Evolutionary conservation across 192 early-diverging fungal species (phyloP).

Genomic region (Coemansia sp.): DNA sequence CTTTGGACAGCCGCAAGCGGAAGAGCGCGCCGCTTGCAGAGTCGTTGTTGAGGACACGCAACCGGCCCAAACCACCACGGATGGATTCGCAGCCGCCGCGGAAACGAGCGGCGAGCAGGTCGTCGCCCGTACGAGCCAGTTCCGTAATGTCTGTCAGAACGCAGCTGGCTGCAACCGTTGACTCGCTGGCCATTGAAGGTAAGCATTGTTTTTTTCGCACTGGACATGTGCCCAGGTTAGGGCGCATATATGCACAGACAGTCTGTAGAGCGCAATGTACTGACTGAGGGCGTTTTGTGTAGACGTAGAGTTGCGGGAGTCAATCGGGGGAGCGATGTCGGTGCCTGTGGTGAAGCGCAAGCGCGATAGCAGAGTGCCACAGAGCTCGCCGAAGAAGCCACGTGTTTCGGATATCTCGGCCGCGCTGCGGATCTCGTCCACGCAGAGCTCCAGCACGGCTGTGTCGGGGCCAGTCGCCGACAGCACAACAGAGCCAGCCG

Average conservation of each 20-base stretch:
- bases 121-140: constrained; percentile 2
- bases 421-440: not conserved
- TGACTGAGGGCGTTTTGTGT: not conserved
- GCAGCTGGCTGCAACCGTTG: constrained; percentile 20
- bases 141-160: constrained; percentile 29
- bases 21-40: constrained; percentile 2
- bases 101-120: not conserved
- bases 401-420: not conserved
- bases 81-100: not conserved
- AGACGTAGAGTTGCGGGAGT: not conserved
- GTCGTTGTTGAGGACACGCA: not conserved
- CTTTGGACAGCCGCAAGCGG: not conserved
- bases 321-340: not conserved
- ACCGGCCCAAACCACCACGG: not conserved
- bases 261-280: too few species aligned
- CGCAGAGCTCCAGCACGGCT: constrained; percentile 10
- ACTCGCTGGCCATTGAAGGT: constrained; percentile 17
- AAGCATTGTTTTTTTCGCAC: not conserved
- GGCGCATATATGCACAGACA: not conserved
- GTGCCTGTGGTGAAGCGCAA: not conserved
- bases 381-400: not conserved
- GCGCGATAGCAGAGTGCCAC: not conserved
- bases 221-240: not conserved
- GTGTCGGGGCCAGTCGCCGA: constrained; percentile 1
- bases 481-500: not conserved